Base-by-base conservation (phyloP, 2,329 filamentous ascomycete species). In the Davidsoniella virescens region DNA sequence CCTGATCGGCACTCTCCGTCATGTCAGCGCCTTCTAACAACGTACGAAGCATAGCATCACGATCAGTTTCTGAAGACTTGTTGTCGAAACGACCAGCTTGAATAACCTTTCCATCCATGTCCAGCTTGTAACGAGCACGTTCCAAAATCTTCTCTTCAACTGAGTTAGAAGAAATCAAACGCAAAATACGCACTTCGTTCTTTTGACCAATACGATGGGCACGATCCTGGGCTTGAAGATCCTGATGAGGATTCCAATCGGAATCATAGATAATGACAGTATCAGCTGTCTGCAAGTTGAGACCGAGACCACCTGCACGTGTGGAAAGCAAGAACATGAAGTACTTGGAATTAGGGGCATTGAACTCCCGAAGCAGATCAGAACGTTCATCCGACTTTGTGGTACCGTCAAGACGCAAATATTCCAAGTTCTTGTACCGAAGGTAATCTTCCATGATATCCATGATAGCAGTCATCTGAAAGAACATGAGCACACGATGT, bases 401-500 rank as follows among this genome's bases (percentile, higher is more conserved):
- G 0, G 87, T 92, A 70, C 92, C 92, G 61, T 98, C 92, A 53
- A 98, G 73, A 63, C 92, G 87, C 57, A 98, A 73, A 63, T 94
- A 98, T 60, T 84, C 75, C 57, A 94, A 73, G 44, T 82, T 83
- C 56, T 86, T 78, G 60, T 87, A 82, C 3, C 90, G 82, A 55
- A 98, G 67, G 64, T 94, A 98, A 63, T 98, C 92, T 59, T 98
- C 92, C 92, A 98, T 96, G 61, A 98, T 98, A 67, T 98, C 94
- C 92, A 98, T 98, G 63, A 98, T 98, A 55, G 94, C 88, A 3
- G 92, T 98, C 92, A 98, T 98, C 65, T 98, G 92, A 74, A 98
- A 98, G 76, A 98, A 98, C 84, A 98, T 96, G 64, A 98, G 73
- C 25, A 96, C 87, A 65, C 92, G 84, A 76, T 98, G 92, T 14